Conservation (phyloP, 768 basidiomycete species). For the Lactarius pseudohatsudake region DNA sequence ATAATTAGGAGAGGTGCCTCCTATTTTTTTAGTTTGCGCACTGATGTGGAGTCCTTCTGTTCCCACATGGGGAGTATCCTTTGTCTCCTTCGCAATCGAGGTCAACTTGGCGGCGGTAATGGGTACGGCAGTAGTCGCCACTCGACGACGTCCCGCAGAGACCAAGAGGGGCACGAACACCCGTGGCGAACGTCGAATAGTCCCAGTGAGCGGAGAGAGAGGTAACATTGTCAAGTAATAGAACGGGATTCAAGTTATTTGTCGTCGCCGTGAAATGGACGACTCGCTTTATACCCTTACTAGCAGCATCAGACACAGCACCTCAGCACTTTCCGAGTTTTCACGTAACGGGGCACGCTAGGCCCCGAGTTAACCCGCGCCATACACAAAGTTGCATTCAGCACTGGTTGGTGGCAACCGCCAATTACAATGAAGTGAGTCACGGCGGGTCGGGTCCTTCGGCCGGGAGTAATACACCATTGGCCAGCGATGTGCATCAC, state of each 20-base stretch:
- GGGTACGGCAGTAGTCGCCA: constrained; percentile 2
- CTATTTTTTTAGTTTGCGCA: not conserved
- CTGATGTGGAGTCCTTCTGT: constrained; percentile 19
- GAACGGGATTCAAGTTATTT: not conserved
- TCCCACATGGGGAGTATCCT: constrained; percentile 6
- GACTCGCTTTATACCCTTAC: not conserved
- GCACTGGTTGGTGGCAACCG: not conserved
- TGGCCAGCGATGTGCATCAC: not conserved
- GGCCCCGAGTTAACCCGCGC: not conserved
- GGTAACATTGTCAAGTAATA: not conserved
- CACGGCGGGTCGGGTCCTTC: not conserved
- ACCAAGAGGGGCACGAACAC: constrained; percentile 3
- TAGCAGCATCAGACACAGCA: not conserved
- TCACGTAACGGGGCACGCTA: not conserved
- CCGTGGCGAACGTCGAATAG: constrained; percentile 4
- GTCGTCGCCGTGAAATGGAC: not conserved
- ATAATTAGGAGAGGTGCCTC: not conserved
- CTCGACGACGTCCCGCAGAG: constrained; percentile 2
- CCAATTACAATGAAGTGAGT: not conserved
- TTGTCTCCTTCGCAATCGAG: constrained; percentile 5
- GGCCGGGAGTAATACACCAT: not conserved
- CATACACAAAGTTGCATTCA: not conserved
- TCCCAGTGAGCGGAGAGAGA: not conserved
- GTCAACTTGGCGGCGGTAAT: not conserved
- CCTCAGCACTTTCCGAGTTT: not conserved